Base-by-base conservation (phyloP, 108 stramenopile genomes). In the Tribonema minus region DNA sequence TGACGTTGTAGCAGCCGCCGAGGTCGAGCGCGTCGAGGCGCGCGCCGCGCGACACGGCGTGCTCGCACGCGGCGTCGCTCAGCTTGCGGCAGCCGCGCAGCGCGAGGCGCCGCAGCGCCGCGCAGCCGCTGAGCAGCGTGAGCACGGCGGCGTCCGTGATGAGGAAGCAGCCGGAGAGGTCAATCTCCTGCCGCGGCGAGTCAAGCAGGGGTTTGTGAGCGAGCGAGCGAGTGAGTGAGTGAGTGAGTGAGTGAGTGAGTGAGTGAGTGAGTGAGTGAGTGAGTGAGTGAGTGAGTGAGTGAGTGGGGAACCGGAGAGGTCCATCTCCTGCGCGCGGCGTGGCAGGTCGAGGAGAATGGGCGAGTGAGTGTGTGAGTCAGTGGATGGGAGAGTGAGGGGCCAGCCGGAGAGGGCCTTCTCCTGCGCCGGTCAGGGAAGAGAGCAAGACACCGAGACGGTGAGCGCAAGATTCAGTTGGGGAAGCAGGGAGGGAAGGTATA, bases 1-100 rank as follows among this genome's bases (percentile, higher is more conserved):
- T 68, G 7, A 79, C 32, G 41, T 79, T 79, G 60, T 66, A 79
- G 77, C 77, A 79, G 37, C 77, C 77, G 2, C 77, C 77, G 33
- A 79, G 46, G 58, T 79, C 77, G 7, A 79, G 36, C 3, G 60
- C 62, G 7, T 29, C 60, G 0, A 79, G 15, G 27, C 41, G 40
- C 61, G 34, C 40, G 23, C 77, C 77, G 25, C 37, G 23, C 38
- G 29, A 61, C 26, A 58, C 77, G 9, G 66, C 23, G 77, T 79
- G 68, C n/a, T 62, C 61, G 20, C 68, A 58, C 23, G 60, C 26
- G 15, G 3, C 2, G 38, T 79, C 68, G 2, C 64, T 79, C 39
- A 79, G 39, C 68, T 79, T 79, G 46, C 77, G 77, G 60, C 67
- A 79, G 60, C 66, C 66, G 15, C 59, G 38, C n/a, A 79, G 23